Evolutionary conservation across 176 grass and related monocot genomes (phyloP), one percentile per base, ranked within the genome.

Genomic region (Melocanna baccifera): DNA sequence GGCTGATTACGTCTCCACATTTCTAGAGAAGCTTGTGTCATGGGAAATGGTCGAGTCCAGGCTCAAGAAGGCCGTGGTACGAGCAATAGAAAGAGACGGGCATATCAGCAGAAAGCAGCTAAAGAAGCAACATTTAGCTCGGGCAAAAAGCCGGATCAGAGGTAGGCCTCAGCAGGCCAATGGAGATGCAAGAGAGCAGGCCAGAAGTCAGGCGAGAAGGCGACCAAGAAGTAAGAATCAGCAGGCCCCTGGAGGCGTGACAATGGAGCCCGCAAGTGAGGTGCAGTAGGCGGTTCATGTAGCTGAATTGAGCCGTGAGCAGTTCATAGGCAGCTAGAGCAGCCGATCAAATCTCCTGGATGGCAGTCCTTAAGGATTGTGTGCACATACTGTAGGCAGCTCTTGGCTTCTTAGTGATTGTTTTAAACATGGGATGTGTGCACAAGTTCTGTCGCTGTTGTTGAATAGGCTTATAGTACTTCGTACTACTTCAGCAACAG

Each of bases 21-120:
- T 98, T 86, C 41, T 98, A 69, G 86, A 98, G 65, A 96, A 96
- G 57, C 96, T 98, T 65, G 83, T 98, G 6, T 98, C 91, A 9
- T 96, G 96, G 93, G 93, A 94, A 58, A 70, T 55, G 43, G 93
- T 98, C 8, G 90, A 83, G 82, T 74, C 59, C 20, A 88, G 96
- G 42, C 91, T 98, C 62, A 62, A 69, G 10, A 87, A 45, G 64
- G 89, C 91, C 5, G 81, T 94, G 9, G 22, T 70, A 22, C 66
- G 42, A 37, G 89, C 86, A 12, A 22, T 73, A 40, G 85, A 90
- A 64, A 92, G 78, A 69, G 85, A 92, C 0, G 79, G 29, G 6
- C 25, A 75, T 73, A 46, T 81, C 20, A 81, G 29, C 62, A 85
- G 22, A 23, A 88, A 84, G 65, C 74, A 78, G 10, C 57, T 12